Evolutionary conservation across 2,329 filamentous ascomycete species (phyloP).

Genomic region (Harringtonia aguacate): DNA sequence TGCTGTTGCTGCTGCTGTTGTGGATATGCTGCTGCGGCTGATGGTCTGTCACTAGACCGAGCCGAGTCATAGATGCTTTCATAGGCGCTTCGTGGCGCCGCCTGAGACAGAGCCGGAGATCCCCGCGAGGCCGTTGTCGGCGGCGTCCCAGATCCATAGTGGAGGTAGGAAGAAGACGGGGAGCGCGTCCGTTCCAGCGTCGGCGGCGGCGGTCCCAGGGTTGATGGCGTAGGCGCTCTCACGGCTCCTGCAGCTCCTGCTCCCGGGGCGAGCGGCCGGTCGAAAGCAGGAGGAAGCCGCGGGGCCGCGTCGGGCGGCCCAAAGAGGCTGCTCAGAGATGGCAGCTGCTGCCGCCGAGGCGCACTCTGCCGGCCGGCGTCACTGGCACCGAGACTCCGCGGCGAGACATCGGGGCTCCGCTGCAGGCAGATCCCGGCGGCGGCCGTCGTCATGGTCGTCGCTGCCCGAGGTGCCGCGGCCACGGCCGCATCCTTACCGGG

Average conservation of each 20-base stretch:
- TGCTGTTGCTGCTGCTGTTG: too few relatives aligned
- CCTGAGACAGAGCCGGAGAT: conserved; percentile 17
- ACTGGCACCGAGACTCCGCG: conserved; percentile 12
- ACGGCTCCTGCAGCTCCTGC: conserved; percentile 16
- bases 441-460: too few relatives aligned
- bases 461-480: too few relatives aligned
- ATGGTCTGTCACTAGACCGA: conserved; percentile 10
- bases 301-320: conserved; percentile 34
- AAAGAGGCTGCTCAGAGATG: conserved; percentile 47
- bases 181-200: conserved; percentile 25
- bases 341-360: conserved; percentile 36
- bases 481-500: too few relatives aligned
- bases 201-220: background rate
- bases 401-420: conserved; percentile 20
- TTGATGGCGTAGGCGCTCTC: background rate
- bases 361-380: conserved; percentile 11
- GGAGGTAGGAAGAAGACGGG: conserved; percentile 33
- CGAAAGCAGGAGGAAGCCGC: conserved; percentile 36
- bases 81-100: too few relatives aligned
- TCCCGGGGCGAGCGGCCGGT: conserved; percentile 25
- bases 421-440: too few relatives aligned
- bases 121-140: background rate
- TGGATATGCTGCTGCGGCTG: too few relatives aligned
- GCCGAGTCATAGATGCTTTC: conserved; percentile 4
- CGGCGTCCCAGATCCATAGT: background rate